Base-by-base conservation (phyloP, 192 early-diverging fungal genomes). In the Entomortierella parvispora region DNA sequence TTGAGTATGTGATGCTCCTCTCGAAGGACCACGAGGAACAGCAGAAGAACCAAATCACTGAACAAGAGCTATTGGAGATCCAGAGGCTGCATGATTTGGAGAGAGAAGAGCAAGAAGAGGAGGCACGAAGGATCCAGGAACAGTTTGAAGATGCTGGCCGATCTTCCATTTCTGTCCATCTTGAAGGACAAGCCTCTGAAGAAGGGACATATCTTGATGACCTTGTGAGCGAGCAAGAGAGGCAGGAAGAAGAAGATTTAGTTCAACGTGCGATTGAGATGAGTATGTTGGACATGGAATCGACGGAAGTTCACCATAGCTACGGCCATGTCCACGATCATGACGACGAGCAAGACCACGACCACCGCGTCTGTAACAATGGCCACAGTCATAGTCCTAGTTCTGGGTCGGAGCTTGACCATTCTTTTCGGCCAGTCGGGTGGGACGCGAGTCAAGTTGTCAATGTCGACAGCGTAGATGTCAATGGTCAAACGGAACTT, bases 1-100 rank as follows among this genome's bases (percentile, higher is more conserved):
- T 88, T 42, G 82, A 81, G 17, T 86, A 86, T 71, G 89, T 87
- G 29, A 76, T 86, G 61, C 83, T 88, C 82, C 58, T 90, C 44
- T 84, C 81, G 23, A 77, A 68, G 43, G 74, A 77, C 5, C 58
- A 68, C 1, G 74, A 68, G 5, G 74, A 77, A 29, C 46, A 77
- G 14, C 60, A 64, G 7, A 65, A 63, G 4, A 65, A 77, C 20
- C 46, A 77, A 12, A 61, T 53, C 5, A 22, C 60, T 18, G 55
- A 17, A 0, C 61, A 64, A 15, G 28, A 43, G 22, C 54, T 61
- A 10, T 48, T 58, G 3, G 66, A 68, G 43, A 47, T 77, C 44
- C 60, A 77, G 14, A 51, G 56, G 22, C 65, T 76, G 8, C 58
- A 57, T 8, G 64, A 66, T 17, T 47, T 67, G 37, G 69, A 71